Evolutionary conservation across 768 basidiomycete species (phyloP).

Genomic region (Russula olivacea): DNA sequence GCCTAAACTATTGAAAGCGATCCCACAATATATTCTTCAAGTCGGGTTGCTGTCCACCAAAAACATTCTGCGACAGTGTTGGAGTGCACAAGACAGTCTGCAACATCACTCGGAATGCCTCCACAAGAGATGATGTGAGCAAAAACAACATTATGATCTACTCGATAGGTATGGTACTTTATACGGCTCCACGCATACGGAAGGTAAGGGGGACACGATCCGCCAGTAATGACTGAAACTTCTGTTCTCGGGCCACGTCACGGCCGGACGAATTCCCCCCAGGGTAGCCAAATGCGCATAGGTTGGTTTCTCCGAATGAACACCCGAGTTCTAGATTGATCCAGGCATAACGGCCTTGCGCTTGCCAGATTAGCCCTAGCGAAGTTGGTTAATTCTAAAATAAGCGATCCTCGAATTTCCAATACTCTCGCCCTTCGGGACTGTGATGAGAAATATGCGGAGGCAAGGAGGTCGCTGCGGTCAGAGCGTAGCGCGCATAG

Average conservation of each 20-base stretch:
- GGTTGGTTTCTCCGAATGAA: neutral
- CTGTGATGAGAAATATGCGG: neutral
- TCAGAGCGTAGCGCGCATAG: neutral
- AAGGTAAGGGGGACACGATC: neutral
- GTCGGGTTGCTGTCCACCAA: no score
- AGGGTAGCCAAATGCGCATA: neutral
- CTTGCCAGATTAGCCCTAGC: neutral
- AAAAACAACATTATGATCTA: neutral
- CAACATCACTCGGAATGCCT: neutral
- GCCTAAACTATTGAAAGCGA: no score
- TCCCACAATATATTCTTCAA: no score
- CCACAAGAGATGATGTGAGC: neutral
- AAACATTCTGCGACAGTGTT: no score
- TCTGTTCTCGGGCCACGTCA: neutral
- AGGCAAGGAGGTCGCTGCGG: neutral
- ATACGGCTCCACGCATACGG: neutral
- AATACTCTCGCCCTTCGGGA: conserved; percentile 1
- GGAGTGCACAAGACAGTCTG: no score
- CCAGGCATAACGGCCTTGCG: neutral
- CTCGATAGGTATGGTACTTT: neutral
- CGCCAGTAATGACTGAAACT: neutral
- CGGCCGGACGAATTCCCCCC: neutral
- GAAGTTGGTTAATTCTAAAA: neutral
- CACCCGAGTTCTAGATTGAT: neutral
- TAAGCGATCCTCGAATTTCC: conserved; percentile 2